phyloP scores from a whole-genome alignment of 2,329 filamentous ascomycete genomes.

The Basipetospora sp. region DNA sequence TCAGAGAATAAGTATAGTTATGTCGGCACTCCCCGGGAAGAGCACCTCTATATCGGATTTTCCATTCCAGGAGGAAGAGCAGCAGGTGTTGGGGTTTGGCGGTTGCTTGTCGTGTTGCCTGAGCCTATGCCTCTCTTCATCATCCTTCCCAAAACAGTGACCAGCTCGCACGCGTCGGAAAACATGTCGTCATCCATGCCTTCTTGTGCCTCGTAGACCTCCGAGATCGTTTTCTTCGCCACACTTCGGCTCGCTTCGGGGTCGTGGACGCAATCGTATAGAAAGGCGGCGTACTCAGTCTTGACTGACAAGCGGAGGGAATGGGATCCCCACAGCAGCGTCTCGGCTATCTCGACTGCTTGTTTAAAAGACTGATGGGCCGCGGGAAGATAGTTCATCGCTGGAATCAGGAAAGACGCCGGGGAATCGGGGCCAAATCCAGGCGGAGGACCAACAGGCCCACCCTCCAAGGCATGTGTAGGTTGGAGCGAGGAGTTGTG shows the following conservation, averaged over 20 bases:
- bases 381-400: conserved; percentile 67
- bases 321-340: conserved; percentile 70
- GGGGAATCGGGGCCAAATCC: conserved; percentile 32
- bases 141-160: conserved; percentile 75
- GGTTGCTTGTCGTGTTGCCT: conserved; percentile 20
- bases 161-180: conserved; percentile 74
- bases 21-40: not conserved
- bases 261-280: conserved; percentile 86
- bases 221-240: conserved; percentile 69
- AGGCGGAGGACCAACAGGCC: conserved; percentile 41
- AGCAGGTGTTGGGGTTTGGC: conserved; percentile 16
- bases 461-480: conserved; percentile 38
- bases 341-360: conserved; percentile 59
- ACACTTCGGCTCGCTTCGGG: conserved; percentile 58
- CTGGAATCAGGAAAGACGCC: conserved; percentile 56
- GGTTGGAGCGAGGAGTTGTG: conserved; percentile 31
- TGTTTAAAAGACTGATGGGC: conserved; percentile 69
- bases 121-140: conserved; percentile 56
- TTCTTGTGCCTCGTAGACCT: conserved; percentile 82
- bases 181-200: conserved; percentile 95
- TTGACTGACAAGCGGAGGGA: conserved; percentile 79
- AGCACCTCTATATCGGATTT: conserved; percentile 24
- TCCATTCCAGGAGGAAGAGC: conserved; percentile 25
- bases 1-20: no score
- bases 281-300: conserved; percentile 80